These are phyloP conservation scores for Turritis glabra DNA, from an alignment of 345 rosid genomes.

Conservation along the genomic window DNA sequence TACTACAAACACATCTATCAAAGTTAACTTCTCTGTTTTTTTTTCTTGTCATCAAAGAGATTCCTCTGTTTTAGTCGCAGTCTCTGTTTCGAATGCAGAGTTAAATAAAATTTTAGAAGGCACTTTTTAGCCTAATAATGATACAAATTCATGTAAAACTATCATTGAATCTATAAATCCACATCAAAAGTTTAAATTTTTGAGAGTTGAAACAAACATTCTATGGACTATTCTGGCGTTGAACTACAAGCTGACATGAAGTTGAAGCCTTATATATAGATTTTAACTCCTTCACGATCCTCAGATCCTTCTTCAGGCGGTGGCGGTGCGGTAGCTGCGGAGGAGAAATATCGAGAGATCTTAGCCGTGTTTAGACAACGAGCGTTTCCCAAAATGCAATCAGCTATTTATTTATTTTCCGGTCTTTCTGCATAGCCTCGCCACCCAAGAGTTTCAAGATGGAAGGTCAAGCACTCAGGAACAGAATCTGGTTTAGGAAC, in stretches of 20 bases:
- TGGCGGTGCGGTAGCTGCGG: background rate
- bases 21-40: background rate
- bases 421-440: background rate
- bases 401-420: background rate
- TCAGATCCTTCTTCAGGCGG: background rate
- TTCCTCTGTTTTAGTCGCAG: background rate
- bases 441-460: background rate
- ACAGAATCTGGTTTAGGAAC: background rate
- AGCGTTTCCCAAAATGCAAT: background rate
- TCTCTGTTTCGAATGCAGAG: background rate
- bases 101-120: too few relatives aligned
- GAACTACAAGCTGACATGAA: slow-evolving; percentile 8
- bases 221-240: background rate
- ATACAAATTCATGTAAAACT: background rate
- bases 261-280: slow-evolving; percentile 4
- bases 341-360: background rate
- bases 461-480: background rate
- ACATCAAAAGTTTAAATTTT: background rate
- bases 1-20: background rate
- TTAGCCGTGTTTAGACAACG: background rate
- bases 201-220: background rate
- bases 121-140: background rate
- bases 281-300: background rate
- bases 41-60: background rate
- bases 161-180: background rate